Base-by-base conservation (phyloP, 345 rosid genomes). In the Hibiscus syriacus region DNA sequence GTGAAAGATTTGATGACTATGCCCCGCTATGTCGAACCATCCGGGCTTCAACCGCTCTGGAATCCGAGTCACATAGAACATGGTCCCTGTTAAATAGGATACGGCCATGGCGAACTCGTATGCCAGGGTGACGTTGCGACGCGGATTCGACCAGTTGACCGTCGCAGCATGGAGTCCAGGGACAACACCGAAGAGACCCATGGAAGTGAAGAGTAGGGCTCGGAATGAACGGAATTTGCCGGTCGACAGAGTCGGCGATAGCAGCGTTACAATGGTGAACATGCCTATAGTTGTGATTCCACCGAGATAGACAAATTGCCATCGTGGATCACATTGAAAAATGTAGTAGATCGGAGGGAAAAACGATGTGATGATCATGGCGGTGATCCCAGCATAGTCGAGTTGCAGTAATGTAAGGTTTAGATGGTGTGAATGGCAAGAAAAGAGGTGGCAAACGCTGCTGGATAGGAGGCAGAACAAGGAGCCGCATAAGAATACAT, bases 1-100 rank as follows among this genome's bases (percentile, higher is more conserved):
- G 75, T 90, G 98, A 54, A 92, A 92, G 19, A 92, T 85, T 71
- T 92, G 98, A 77, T 88, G 98, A 61, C 98, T 92, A 48, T 92
- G 98, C 0, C 98, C 95, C 1, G 91, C 86, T 4, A 84, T 76
- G 67, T 92, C 98, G 69, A 92, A 90, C 89, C 88, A 82, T 3
- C 98, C 97, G 0, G 96, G 97, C 64, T 77, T 92, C 75, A 86
- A 78, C 74, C 90, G 80, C 81, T 90, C 98, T 0, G 95, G 98
- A 32, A 92, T 71, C 69, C 97, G 74, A 32, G 70, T 81, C 14
- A 90, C 89, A 9, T 90, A 92, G 29, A 92, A 86, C 25, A 76
- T 58, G 0, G 98, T 80, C 16, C 98, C 98, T 0, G 83, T 81
- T 65, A 92, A 55, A 75, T 92, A 92, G 41, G 87, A 92, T 48